A percentile compares a stretch with the other conserved stretches of the same genome.
phyloP scores from a whole-genome alignment of 805 yeast species.

The Diddensiella transvaalensis region DNA sequence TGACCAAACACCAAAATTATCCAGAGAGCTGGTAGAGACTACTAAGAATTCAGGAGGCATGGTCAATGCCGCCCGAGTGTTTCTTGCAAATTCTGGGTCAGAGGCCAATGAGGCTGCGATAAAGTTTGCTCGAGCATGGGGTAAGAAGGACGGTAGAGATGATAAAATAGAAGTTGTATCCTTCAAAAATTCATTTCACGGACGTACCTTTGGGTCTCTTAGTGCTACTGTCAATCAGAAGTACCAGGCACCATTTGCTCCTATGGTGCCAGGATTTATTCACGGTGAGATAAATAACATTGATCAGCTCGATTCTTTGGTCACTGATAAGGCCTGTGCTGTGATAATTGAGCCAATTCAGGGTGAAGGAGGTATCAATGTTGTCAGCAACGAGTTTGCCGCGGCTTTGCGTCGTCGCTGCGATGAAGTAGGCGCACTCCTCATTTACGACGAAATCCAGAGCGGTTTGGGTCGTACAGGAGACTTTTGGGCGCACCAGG shows the following conservation, averaged over 20 bases:
- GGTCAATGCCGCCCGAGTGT: conserved; percentile 71
- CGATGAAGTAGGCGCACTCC: conserved; percentile 60
- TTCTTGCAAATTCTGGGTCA: conserved; percentile 68
- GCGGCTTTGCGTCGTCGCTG: conserved; percentile 64
- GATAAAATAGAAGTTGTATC: conserved; percentile 61
- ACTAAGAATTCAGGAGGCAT: conserved; percentile 77
- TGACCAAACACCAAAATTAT: conserved; percentile 75
- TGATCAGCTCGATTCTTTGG: conserved; percentile 51
- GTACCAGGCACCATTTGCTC: conserved; percentile 87
- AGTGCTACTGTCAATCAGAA: conserved; percentile 90
- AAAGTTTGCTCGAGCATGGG: conserved; percentile 78
- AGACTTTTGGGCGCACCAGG: conserved; percentile 85
- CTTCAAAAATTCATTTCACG: conserved; percentile 91
- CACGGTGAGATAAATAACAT: conserved; percentile 63
- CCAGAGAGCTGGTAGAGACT: conserved; percentile 62
- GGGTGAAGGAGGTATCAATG: conserved; percentile 94
- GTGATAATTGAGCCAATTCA: conserved; percentile 96
- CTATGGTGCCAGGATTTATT: conserved; percentile 84
- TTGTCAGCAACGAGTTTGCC: conserved; percentile 62
- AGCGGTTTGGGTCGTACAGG: conserved; percentile 96
- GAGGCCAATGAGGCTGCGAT: conserved; percentile 80
- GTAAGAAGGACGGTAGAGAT: conserved; percentile 47
- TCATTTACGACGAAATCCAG: conserved; percentile 94
- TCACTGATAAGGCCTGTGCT: conserved; percentile 72
- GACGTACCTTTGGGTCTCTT: conserved; percentile 90